phyloP scores from a whole-genome alignment of 441 rosid species.

The Euphorbia schlechtendalii region DNA sequence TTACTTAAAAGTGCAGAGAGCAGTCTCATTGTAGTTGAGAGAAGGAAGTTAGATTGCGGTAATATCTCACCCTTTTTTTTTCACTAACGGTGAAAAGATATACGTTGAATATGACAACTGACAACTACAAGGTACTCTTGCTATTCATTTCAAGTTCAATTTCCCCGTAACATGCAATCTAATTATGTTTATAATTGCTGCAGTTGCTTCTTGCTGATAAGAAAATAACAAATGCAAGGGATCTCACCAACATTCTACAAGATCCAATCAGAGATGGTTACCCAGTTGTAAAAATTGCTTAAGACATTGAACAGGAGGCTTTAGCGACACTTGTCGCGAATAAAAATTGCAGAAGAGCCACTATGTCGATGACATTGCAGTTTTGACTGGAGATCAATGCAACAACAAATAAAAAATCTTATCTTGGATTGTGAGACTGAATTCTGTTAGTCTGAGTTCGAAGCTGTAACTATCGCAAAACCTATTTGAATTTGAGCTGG shows the following conservation, averaged over 20 bases:
- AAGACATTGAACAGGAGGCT: conserved; percentile 97
- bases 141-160: neutral
- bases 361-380: conserved; percentile 92
- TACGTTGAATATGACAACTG: conserved; percentile 86
- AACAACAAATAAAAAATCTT: too few relatives aligned
- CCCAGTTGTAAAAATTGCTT: conserved; percentile 71
- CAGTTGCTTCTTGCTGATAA: conserved; percentile 97
- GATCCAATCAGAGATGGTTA: conserved; percentile 74
- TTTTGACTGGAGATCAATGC: conserved; percentile 74
- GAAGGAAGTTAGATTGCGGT: conserved; percentile 98
- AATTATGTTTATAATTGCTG: conserved; percentile 22
- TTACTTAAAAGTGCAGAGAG: conserved; percentile 94
- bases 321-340: conserved; percentile 95
- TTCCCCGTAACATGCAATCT: neutral
- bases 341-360: conserved; percentile 94
- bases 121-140: too few relatives aligned
- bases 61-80: conserved; percentile 96
- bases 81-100: conserved; percentile 94
- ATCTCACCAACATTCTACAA: conserved; percentile 68
- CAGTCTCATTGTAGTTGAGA: conserved; percentile 85
- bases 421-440: too few relatives aligned
- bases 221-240: conserved; percentile 91
- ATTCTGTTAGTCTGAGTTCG: too few relatives aligned
- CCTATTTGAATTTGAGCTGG: too few relatives aligned
- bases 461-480: too few relatives aligned